Evolutionary conservation across 2,329 filamentous ascomycete genomes (phyloP), one percentile per base, ranked within the genome.

Genomic region (Cladophialophora carrionii): DNA sequence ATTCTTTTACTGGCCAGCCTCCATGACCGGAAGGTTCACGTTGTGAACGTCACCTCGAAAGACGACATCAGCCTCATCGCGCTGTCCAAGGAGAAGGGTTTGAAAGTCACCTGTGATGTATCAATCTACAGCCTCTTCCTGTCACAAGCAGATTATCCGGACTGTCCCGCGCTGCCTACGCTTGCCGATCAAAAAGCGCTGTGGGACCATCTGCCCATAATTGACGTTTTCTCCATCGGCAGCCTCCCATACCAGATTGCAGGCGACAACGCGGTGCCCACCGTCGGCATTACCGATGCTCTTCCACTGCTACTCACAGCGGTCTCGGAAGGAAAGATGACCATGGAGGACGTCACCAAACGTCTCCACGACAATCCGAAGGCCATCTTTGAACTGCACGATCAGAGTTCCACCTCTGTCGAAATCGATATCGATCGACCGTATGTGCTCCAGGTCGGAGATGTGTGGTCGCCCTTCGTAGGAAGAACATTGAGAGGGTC

Each of bases 81-180:
- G 7, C 83, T 93, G 32, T 88, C 88, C 80, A 93, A 93, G 79
- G 83, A 87, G 73, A 93, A 92, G 81, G 90, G 90, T n/a, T 81
- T 93, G 64, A 88, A 88, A 76, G 89, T 93, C 52, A 92, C 90
- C 24, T 93, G 90, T 77, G 90, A 93, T 75, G 90, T 93, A 51
- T 89, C 88, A n/a, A 84, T 93, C 72, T 92, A 91, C 80, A 86
- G 88, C 20, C 82, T 93, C 49, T 93, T 92, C 81, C 82, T 93
- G 26, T 88, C 88, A 4, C 88, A 87, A 72, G 81, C 86, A 56
- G 88, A 92, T 72, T 90, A 84, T 76, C 88, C 90, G 1, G 82
- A 86, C 63, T 90, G 86, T 74, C 79, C 82, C 66, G 84, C 86
- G 72, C 81, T 93, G 61, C 90, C 90, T 10, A 88, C 87, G 1